Evolutionary conservation across 1,284 basidiomycete genomes (phyloP).

Genomic region (Fomitiporia mediterranea): DNA sequence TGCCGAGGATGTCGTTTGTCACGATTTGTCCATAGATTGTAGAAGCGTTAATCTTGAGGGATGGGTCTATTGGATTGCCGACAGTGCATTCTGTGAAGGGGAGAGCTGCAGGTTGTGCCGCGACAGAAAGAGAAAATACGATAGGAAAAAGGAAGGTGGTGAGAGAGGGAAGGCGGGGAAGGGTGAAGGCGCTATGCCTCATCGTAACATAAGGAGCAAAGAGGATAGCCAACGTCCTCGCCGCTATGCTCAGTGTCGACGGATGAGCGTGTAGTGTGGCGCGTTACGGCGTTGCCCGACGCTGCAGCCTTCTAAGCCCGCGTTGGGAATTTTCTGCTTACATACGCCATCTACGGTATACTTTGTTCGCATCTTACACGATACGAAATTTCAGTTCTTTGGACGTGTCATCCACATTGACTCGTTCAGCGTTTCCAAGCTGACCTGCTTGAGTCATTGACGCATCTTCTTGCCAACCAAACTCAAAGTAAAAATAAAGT

Average conservation of each 20-base stretch:
- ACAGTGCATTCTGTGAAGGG: constrained; percentile 57
- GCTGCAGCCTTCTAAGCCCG: too few relatives aligned
- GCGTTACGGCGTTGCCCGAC: not conserved
- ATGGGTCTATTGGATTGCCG: constrained; percentile 34
- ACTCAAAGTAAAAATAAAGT: too few relatives aligned
- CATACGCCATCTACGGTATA: not conserved
- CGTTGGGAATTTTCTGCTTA: too few relatives aligned
- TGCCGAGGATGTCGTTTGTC: constrained; percentile 37
- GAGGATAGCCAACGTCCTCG: not conserved
- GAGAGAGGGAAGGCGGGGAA: constrained; percentile 21
- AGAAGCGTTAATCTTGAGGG: constrained; percentile 61
- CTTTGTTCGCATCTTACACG: too few relatives aligned
- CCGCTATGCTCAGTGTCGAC: not conserved
- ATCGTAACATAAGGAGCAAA: constrained; percentile 16
- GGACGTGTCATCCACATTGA: too few relatives aligned
- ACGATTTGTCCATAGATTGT: constrained; percentile 73
- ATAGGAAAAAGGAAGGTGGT: constrained; percentile 7
- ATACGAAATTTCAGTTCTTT: too few relatives aligned
- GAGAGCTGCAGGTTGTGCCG: constrained; percentile 48
- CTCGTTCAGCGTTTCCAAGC: too few relatives aligned
- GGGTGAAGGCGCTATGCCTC: constrained; percentile 9
- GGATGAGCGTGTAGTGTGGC: not conserved
- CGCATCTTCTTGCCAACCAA: too few relatives aligned
- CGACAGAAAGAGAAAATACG: constrained; percentile 18
- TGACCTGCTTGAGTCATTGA: too few relatives aligned